phyloP scores from a whole-genome alignment of 139 green algal species.

The Closterium sp. region DNA sequence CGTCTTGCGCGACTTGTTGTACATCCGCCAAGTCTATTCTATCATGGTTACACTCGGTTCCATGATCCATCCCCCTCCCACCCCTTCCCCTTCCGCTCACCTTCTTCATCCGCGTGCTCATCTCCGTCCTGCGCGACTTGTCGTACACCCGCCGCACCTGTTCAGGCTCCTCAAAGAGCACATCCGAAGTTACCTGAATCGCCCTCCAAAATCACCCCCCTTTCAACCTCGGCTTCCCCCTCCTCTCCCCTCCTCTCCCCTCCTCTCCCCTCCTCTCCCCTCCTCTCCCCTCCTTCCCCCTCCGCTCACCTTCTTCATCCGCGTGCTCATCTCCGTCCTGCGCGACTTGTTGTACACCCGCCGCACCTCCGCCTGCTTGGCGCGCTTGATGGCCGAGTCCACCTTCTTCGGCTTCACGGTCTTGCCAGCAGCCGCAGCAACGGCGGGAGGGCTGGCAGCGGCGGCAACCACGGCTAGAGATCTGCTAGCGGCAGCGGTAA shows the following conservation, averaged over 20 bases:
- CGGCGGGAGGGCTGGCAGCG: not conserved
- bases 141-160: slow-evolving; percentile 12
- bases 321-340: slow-evolving; percentile 33
- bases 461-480: not conserved
- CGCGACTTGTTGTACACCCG: slow-evolving; percentile 41
- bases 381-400: slow-evolving; percentile 25
- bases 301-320: slow-evolving; percentile 41
- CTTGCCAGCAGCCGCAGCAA: not conserved
- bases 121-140: slow-evolving; percentile 41
- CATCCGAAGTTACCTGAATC: too few relatives aligned
- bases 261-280: too few relatives aligned
- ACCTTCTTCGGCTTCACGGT: slow-evolving; percentile 18
- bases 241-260: not conserved
- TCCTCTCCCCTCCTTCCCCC: not conserved
- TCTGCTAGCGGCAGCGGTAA: too few relatives aligned
- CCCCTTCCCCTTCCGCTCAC: not conserved
- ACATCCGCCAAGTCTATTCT: too few relatives aligned
- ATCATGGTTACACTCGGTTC: too few relatives aligned
- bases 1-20: slow-evolving; percentile 40
- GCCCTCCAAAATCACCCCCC: too few relatives aligned
- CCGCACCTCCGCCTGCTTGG: slow-evolving; percentile 30
- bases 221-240: too few relatives aligned
- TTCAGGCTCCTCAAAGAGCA: not conserved
- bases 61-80: too few relatives aligned
- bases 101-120: slow-evolving; percentile 48